phyloP scores from a whole-genome alignment of 2,329 filamentous ascomycete genomes.

The Diaporthe amygdali region DNA sequence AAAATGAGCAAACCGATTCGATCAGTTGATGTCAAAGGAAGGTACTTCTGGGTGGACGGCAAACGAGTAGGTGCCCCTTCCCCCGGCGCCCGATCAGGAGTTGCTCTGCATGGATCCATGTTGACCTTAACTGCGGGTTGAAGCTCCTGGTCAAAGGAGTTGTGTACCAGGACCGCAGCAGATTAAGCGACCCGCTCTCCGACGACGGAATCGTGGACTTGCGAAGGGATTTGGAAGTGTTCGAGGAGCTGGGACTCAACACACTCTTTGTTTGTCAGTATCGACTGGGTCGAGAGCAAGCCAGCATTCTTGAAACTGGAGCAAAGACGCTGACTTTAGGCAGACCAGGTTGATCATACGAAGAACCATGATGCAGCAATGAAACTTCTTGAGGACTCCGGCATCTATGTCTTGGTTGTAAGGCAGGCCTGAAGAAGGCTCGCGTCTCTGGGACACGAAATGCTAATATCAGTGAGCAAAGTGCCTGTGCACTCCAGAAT shows the following conservation, averaged over 20 bases:
- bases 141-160: neutral
- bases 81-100: neutral
- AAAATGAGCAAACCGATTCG: neutral
- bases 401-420: constrained; percentile 34
- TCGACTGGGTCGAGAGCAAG: neutral
- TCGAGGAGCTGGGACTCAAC: constrained; percentile 33
- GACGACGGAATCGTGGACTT: constrained; percentile 29
- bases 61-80: neutral
- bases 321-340: neutral
- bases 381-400: neutral
- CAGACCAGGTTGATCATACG: neutral
- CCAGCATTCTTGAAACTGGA: neutral
- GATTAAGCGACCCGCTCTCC: constrained; percentile 20
- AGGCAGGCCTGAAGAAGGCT: neutral
- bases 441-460: too few species aligned
- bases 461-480: neutral
- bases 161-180: neutral
- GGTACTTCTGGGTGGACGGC: neutral
- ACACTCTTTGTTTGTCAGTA: constrained; percentile 31
- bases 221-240: constrained; percentile 27
- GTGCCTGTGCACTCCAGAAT: constrained; percentile 20
- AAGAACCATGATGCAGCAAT: neutral
- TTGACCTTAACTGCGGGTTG: neutral
- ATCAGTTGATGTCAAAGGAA: neutral
- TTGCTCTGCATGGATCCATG: neutral